Evolutionary conservation across 225 moss, liverwort and hornwort genomes (phyloP).

Genomic region (Antitrichia curtipendula): DNA sequence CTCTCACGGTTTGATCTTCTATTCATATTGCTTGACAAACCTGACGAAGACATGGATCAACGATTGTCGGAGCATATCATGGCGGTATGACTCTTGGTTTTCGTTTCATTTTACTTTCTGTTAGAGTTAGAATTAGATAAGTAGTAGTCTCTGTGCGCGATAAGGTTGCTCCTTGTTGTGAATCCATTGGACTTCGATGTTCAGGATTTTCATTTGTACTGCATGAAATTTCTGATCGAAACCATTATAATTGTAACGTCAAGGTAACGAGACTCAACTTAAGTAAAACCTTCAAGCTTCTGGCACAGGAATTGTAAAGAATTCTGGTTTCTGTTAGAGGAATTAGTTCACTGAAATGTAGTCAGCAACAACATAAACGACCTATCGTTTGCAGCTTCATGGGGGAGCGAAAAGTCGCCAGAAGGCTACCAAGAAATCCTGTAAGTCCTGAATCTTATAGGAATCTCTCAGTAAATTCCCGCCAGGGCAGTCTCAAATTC

Average conservation of each 20-base stretch:
- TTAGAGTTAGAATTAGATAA: neutral
- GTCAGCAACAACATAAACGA: neutral
- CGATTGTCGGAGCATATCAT: constrained; percentile 85
- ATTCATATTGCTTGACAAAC: constrained; percentile 95
- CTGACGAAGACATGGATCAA: constrained; percentile 91
- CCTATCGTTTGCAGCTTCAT: constrained; percentile 60
- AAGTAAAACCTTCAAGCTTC: neutral
- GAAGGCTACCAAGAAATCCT: constrained; percentile 53
- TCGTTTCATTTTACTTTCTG: neutral
- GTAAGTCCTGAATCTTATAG: constrained; percentile 26
- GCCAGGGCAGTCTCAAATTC: neutral
- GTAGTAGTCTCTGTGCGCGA: neutral
- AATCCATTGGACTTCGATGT: neutral
- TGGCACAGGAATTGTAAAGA: neutral
- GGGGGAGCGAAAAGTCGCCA: constrained; percentile 85
- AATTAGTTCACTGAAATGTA: neutral
- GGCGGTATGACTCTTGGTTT: constrained; percentile 35
- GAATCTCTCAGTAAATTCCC: neutral
- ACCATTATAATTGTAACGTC: neutral
- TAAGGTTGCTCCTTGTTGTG: neutral
- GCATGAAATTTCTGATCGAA: neutral
- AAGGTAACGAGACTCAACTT: neutral
- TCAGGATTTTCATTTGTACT: neutral
- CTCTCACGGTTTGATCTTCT: constrained; percentile 97
- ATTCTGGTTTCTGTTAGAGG: neutral